These are phyloP conservation scores for Trichothecium roseum DNA, from an alignment of 2,329 filamentous ascomycete species.

Conservation along the genomic window DNA sequence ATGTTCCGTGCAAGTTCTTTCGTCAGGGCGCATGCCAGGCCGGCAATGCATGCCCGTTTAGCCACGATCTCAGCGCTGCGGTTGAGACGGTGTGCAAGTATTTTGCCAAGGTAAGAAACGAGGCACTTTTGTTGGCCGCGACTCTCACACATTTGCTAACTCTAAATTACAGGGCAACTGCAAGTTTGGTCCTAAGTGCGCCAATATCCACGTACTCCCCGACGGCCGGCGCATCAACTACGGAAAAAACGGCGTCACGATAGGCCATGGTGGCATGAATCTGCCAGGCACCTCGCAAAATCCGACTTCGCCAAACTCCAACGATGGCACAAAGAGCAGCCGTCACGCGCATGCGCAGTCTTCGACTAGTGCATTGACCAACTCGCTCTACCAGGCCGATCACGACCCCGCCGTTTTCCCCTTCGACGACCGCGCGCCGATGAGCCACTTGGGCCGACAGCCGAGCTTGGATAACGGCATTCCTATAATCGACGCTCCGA, in stretches of 20 bases:
- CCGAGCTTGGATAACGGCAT: constrained; percentile 44
- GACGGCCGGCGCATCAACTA: constrained; percentile 89
- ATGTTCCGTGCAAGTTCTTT: constrained; percentile 99
- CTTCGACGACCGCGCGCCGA: constrained; percentile 26
- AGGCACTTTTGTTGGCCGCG: background rate
- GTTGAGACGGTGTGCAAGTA: constrained; percentile 95
- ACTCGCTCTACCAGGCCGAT: constrained; percentile 35
- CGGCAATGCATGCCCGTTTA: constrained; percentile 90
- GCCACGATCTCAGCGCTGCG: constrained; percentile 78
- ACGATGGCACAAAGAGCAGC: background rate
- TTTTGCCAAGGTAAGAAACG: constrained; percentile 76
- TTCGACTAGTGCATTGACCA: constrained; percentile 59
- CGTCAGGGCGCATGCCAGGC: constrained; percentile 93
- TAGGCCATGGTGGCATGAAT: constrained; percentile 46
- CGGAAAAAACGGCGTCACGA: constrained; percentile 57
- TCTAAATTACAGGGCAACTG: constrained; percentile 67
- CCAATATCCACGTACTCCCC: constrained; percentile 88
- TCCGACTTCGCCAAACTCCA: constrained; percentile 30
- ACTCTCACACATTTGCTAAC: constrained; percentile 3
- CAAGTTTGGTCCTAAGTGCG: constrained; percentile 97
- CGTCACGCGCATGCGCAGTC: constrained; percentile 31
- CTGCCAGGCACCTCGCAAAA: constrained; percentile 53
- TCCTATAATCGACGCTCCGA: constrained; percentile 48
- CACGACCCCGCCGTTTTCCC: constrained; percentile 24
- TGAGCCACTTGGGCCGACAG: constrained; percentile 34